Base-by-base conservation (phyloP, 495 filamentous ascomycete species). In the Usnea hakonensis region DNA sequence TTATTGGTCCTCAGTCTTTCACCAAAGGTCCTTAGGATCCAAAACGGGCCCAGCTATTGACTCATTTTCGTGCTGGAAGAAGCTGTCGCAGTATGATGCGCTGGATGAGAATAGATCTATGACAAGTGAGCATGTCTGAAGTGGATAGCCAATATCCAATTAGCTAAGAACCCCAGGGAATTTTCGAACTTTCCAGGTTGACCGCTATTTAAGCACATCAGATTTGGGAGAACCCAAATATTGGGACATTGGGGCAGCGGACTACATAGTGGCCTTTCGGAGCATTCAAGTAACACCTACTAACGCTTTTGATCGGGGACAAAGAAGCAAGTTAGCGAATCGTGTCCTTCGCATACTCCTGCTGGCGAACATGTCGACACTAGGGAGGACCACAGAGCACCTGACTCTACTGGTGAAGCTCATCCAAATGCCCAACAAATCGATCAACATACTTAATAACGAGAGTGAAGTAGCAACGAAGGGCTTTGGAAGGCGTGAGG, bases 21-120 rank as follows among this genome's bases (percentile, higher is more conserved):
- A 66, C 35, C 55, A 59, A 56, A 58, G 64, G 50, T 35, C 46
- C 8, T 33, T 56, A 13, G 21, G 16, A 26, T 28, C 37, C 19
- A 28, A 23, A 16, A 38, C 13, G 11, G 19, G 26, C n/a, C n/a
- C 21, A 35, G 52, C 26, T 36, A 56, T 66, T 35, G 61, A 59
- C 32, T 55, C 57, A 37, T 57, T 41, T 62, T 65, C 57, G 58
- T 55, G 55, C n/a, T 67, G 65, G 65, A 38, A 50, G 35, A 60
- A 61, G 44, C 37, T 67, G 13, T 32, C 41, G 8, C 55, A 21
- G 10, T 23, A 32, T 44, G 28, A 63, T 8, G 16, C 50, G 1
- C n/a, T 62, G 13, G 9, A 37, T 40, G 59, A 59, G 32, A 28
- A 35, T 23, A 35, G 13, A 9, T 61, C 46, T 54, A 41, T 30